Conservation (phyloP, 2,329 filamentous ascomycete species). For the Emergomyces orientalis region DNA sequence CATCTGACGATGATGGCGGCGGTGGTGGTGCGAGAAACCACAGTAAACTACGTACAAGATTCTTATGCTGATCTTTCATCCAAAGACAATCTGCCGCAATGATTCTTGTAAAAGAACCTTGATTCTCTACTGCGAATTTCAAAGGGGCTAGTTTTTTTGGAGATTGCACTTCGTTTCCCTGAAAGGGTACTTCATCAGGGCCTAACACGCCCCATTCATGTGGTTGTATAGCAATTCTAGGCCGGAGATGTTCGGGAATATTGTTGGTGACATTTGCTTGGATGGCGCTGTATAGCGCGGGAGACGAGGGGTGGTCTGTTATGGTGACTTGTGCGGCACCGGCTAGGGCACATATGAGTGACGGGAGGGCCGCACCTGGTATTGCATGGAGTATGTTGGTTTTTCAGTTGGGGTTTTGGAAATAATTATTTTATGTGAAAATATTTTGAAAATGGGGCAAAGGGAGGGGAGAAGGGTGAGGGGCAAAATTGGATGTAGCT, state of each 20-base stretch:
- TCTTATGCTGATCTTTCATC: slow-evolving; percentile 49
- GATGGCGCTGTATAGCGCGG: slow-evolving; percentile 36
- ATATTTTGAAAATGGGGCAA: background rate
- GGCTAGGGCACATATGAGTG: slow-evolving; percentile 30
- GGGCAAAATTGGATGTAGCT: background rate
- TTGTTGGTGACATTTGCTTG: slow-evolving; percentile 41
- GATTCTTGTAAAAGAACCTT: slow-evolving; percentile 43
- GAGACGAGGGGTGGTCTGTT: slow-evolving; percentile 43
- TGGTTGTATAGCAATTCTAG: slow-evolving; percentile 35
- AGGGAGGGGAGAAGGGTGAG: background rate
- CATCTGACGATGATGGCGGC: slow-evolving; percentile 41
- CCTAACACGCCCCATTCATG: slow-evolving; percentile 47
- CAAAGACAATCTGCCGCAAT: slow-evolving; percentile 54
- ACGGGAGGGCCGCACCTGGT: slow-evolving; percentile 35
- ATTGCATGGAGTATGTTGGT: background rate
- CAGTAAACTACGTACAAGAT: slow-evolving; percentile 46
- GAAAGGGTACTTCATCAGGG: slow-evolving; percentile 13
- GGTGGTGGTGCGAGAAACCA: slow-evolving; percentile 42
- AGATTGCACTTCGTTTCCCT: background rate
- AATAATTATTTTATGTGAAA: background rate
- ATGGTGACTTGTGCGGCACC: slow-evolving; percentile 36
- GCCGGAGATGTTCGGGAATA: slow-evolving; percentile 21
- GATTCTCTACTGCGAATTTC: slow-evolving; percentile 31
- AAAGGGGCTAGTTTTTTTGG: background rate
- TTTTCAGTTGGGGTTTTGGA: slow-evolving; percentile 7